Evolutionary conservation across 345 rosid genomes (phyloP).

Genomic region (Aurinia saxatilis): DNA sequence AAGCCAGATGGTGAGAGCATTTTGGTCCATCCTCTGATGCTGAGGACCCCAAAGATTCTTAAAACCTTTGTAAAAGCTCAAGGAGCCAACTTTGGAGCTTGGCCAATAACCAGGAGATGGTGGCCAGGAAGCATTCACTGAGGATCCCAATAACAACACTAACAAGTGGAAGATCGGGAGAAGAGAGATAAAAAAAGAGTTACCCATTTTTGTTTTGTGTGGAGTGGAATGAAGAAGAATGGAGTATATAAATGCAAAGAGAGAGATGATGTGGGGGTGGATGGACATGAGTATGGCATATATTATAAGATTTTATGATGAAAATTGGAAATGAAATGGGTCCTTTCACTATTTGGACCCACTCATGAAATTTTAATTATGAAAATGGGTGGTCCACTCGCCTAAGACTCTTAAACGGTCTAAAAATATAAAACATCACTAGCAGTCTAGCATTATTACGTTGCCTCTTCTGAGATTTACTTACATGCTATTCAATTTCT

Average conservation of each 20-base stretch:
- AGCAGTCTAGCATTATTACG: conserved; percentile 12
- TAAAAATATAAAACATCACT: conserved; percentile 15
- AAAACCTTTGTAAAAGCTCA: conserved; percentile 63
- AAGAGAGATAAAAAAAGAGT: conserved; percentile 18
- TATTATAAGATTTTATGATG: conserved; percentile 22
- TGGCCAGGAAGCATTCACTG: conserved; percentile 52
- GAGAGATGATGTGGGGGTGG: conserved; percentile 19
- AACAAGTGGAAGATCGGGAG: conserved; percentile 30
- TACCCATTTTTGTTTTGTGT: conserved; percentile 18
- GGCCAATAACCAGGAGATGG: conserved; percentile 98
- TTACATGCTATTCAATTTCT: conserved; percentile 7
- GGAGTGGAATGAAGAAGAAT: conserved; percentile 25
- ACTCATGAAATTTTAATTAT: conserved; percentile 20
- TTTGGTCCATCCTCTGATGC: conserved; percentile 62
- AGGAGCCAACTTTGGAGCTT: conserved; percentile 59
- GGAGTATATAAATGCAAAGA: conserved; percentile 36
- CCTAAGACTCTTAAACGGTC: conserved; percentile 29
- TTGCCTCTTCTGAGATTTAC: conserved; percentile 8
- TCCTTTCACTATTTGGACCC: conserved; percentile 30
- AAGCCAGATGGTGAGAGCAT: conserved; percentile 81
- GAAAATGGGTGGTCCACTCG: conserved; percentile 28
- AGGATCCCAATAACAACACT: conserved; percentile 29
- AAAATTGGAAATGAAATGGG: conserved; percentile 26
- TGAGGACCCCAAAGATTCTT: conserved; percentile 91
- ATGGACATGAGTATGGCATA: conserved; percentile 27